phyloP scores from a whole-genome alignment of 306 rosid genomes.

The Quercus cerris region DNA sequence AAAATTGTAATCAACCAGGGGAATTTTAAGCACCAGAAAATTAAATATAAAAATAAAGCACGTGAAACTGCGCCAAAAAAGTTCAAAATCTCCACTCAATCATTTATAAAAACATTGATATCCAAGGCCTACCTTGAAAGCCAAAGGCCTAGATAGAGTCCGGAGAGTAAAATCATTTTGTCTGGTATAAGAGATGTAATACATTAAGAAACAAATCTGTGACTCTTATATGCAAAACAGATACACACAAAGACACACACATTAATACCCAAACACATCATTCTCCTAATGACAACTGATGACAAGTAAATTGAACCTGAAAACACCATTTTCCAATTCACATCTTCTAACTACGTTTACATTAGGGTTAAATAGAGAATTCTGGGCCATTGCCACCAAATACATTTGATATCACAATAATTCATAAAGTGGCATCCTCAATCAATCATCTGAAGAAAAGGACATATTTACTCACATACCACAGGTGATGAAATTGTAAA shows the following conservation, averaged over 20 bases:
- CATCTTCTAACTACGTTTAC: background rate
- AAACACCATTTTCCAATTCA: background rate
- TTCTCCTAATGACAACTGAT: background rate
- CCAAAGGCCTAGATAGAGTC: background rate
- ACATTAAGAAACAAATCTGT: background rate
- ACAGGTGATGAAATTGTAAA: conserved; percentile 85
- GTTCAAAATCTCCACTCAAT: background rate
- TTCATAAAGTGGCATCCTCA: background rate
- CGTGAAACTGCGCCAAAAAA: background rate
- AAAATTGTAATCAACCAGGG: background rate
- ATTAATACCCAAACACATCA: background rate
- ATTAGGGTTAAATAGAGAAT: background rate
- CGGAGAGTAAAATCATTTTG: background rate
- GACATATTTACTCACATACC: conserved; percentile 48
- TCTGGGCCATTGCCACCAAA: background rate
- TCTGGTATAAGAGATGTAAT: background rate
- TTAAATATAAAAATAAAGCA: background rate
- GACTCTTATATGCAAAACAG: background rate
- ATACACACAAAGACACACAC: background rate
- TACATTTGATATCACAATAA: background rate
- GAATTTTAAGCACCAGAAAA: background rate
- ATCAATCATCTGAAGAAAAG: background rate
- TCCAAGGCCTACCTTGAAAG: background rate
- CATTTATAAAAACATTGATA: background rate
- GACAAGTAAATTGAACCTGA: background rate